A percentile compares a stretch with the other conserved stretches of the same genome.
Evolutionary conservation across 495 filamentous ascomycete species (phyloP).

Genomic region (Chaetomium tenue): DNA sequence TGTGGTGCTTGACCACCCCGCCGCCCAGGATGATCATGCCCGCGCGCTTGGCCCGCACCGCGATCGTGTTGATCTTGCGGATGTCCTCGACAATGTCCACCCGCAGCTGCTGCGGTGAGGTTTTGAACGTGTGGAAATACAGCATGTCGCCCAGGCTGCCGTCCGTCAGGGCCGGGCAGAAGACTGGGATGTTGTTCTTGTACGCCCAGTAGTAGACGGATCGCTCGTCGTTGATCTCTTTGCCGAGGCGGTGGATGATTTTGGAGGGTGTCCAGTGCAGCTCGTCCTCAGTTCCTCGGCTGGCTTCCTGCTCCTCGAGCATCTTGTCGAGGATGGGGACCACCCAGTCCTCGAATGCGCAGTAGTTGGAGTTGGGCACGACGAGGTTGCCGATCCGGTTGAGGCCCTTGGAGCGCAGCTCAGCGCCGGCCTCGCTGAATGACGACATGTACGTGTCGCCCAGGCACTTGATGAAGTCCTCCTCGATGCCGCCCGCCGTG

Average conservation of each 20-base stretch:
- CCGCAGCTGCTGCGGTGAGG: slow-evolving; percentile 70
- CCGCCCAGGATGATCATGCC: slow-evolving; percentile 96
- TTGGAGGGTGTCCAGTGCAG: slow-evolving; percentile 88
- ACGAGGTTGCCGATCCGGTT: slow-evolving; percentile 95
- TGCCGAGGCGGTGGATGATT: slow-evolving; percentile 80
- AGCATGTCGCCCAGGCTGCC: slow-evolving; percentile 95
- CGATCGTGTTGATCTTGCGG: slow-evolving; percentile 81
- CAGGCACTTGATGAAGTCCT: slow-evolving; percentile 97
- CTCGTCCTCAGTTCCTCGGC: slow-evolving; percentile 63
- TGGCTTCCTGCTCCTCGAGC: slow-evolving; percentile 87
- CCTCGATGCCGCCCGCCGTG: slow-evolving; percentile 94
- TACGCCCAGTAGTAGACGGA: slow-evolving; percentile 94
- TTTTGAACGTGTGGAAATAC: slow-evolving; percentile 91
- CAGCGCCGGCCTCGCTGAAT: slow-evolving; percentile 71
- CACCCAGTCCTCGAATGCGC: slow-evolving; percentile 95
- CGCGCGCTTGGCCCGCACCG: slow-evolving; percentile 74
- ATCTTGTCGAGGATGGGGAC: slow-evolving; percentile 86
- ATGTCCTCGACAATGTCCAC: slow-evolving; percentile 91
- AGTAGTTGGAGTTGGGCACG: slow-evolving; percentile 97
- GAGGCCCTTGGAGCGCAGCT: slow-evolving; percentile 75
- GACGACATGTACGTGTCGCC: slow-evolving; percentile 88
- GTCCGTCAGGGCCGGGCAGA: slow-evolving; percentile 94
- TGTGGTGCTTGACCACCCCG: slow-evolving; percentile 93
- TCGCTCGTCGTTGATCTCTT: slow-evolving; percentile 84
- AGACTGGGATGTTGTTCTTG: slow-evolving; percentile 90